Conservation (phyloP, 139 green algal species). For the Haematococcus sp. region DNA sequence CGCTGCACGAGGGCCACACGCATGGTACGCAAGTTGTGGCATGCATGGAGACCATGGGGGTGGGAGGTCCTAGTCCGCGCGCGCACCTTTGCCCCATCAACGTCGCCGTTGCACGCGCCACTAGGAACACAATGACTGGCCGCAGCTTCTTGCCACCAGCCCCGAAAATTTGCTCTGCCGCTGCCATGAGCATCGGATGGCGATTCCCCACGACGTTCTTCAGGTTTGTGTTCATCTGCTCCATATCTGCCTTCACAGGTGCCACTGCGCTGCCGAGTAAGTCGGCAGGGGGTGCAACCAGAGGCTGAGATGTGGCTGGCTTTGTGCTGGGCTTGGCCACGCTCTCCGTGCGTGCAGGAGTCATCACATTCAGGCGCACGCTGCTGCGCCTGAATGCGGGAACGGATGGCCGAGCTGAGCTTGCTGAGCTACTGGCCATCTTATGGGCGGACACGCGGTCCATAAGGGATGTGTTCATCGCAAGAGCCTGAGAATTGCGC, state of each 20-base stretch:
- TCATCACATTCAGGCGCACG: too few species aligned
- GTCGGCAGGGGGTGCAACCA: background rate
- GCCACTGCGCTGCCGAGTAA: conserved; percentile 2
- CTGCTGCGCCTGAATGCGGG: too few species aligned
- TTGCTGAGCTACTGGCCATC: background rate
- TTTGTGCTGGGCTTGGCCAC: background rate
- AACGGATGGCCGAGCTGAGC: background rate
- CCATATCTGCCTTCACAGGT: conserved; percentile 80
- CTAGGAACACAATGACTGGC: conserved; percentile 88
- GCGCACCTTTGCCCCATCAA: conserved; percentile 58
- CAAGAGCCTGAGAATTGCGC: too few species aligned
- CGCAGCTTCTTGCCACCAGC: conserved; percentile 93
- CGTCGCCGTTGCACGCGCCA: conserved; percentile 75
- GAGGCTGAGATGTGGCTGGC: background rate
- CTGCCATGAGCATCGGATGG: conserved; percentile 92
- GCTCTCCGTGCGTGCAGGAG: too few species aligned
- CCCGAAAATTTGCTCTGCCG: conserved; percentile 97
- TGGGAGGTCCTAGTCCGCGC: background rate
- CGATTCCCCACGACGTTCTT: conserved; percentile 85
- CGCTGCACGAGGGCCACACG: conserved; percentile 49
- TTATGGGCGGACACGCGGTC: background rate
- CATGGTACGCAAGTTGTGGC: background rate
- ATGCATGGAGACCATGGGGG: background rate
- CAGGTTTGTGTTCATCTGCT: conserved; percentile 80
- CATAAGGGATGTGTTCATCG: too few species aligned